These are phyloP conservation scores for Sporodiniella umbellata DNA, from an alignment of 371 early-diverging fungal genomes.

Conservation along the genomic window DNA sequence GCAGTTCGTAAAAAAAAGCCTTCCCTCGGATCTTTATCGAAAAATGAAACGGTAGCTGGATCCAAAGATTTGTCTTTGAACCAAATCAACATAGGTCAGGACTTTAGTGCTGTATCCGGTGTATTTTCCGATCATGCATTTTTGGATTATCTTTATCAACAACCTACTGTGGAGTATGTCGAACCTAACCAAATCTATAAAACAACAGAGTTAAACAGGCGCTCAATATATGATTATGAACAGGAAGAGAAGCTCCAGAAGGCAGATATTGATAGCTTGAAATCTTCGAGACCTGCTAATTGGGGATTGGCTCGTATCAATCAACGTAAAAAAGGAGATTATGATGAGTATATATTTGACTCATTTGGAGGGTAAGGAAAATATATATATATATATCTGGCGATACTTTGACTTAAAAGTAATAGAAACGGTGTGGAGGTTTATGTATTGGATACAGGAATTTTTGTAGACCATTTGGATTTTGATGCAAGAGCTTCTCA, in stretches of 20 bases:
- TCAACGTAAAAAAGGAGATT: conserved; percentile 29
- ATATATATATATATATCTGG: too few relatives aligned
- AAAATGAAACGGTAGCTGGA: background rate
- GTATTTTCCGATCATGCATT: conserved; percentile 26
- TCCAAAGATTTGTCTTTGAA: conserved; percentile 9
- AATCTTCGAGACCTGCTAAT: conserved; percentile 33
- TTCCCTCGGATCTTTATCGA: background rate
- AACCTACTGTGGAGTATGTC: conserved; percentile 46
- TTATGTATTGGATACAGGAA: conserved; percentile 76
- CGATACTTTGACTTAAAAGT: too few relatives aligned
- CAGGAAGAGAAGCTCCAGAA: background rate
- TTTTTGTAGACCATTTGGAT: conserved; percentile 68
- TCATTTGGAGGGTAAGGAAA: conserved; percentile 44
- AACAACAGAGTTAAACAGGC: conserved; percentile 1
- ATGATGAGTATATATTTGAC: conserved; percentile 45
- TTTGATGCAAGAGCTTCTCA: conserved; percentile 71
- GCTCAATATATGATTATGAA: background rate
- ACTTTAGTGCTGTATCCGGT: conserved; percentile 18
- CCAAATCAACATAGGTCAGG: conserved; percentile 12
- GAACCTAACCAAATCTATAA: conserved; percentile 48
- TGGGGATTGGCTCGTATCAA: conserved; percentile 65
- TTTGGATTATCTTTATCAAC: conserved; percentile 24
- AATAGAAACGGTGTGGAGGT: conserved; percentile 53
- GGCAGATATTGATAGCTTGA: background rate
- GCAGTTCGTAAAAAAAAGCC: conserved; percentile 6